phyloP scores from a whole-genome alignment of 129 eudicot genomes.

The Pulicaria dysenterica region DNA sequence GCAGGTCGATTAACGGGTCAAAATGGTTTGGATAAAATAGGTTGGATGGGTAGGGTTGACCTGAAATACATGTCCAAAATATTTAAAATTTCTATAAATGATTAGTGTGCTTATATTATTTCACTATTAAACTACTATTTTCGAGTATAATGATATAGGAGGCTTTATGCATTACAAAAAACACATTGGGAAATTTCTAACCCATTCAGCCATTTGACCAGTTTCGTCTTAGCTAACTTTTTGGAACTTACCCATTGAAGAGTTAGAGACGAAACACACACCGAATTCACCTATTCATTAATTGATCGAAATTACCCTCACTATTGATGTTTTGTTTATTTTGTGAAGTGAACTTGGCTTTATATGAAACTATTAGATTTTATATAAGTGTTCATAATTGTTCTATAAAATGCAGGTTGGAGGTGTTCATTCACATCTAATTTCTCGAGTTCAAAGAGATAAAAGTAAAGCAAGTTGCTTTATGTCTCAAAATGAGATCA shows the following conservation, averaged over 20 bases:
- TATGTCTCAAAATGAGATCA: slow-evolving; percentile 88
- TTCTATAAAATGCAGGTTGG: slow-evolving; percentile 71
- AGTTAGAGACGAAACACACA: not conserved
- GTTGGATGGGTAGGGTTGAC: not conserved
- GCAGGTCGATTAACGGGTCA: not conserved
- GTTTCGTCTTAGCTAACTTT: slow-evolving; percentile 1
- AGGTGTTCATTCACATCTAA: slow-evolving; percentile 97
- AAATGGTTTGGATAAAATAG: not conserved
- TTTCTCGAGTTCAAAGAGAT: slow-evolving; percentile 98
- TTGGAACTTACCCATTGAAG: not conserved
- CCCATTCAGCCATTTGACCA: not conserved
- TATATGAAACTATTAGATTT: not conserved
- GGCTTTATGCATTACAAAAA: not conserved
- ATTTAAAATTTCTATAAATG: not conserved
- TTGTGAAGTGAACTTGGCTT: not conserved
- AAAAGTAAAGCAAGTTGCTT: slow-evolving; percentile 83
- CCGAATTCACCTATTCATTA: not conserved
- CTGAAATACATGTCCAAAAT: not conserved
- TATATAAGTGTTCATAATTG: not conserved
- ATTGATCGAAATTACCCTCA: not conserved
- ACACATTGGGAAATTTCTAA: not conserved
- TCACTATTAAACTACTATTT: not conserved
- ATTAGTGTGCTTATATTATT: not conserved
- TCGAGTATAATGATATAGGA: not conserved
- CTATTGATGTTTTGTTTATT: too few relatives aligned